phyloP scores from a whole-genome alignment of 75 land plant species.

The Gnetum montanum region DNA sequence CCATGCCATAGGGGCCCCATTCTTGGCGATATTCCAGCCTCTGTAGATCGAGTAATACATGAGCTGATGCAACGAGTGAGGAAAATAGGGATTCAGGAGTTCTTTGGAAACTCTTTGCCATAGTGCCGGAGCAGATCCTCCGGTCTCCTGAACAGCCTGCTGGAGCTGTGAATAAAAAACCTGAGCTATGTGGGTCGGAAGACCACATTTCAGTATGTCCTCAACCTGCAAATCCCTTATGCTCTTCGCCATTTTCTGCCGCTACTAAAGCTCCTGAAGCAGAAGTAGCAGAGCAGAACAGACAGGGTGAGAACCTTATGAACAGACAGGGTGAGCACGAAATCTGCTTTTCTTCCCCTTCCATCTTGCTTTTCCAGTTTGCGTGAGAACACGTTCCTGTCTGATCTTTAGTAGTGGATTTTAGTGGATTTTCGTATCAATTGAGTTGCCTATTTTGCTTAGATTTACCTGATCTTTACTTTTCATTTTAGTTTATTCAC shows the following conservation, averaged over 20 bases:
- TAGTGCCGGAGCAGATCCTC: conserved; percentile 24
- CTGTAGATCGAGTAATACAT: conserved; percentile 75
- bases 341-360: no score
- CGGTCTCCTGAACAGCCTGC: conserved; percentile 11
- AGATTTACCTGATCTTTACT: no score
- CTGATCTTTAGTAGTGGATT: no score
- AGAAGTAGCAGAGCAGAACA: no score
- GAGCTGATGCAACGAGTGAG: conserved; percentile 76
- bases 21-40: conserved; percentile 39
- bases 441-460: no score
- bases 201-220: conserved; percentile 34
- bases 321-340: no score
- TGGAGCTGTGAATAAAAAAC: conserved; percentile 20
- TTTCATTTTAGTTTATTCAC: no score
- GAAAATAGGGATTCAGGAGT: conserved; percentile 52
- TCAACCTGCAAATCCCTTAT: conserved; percentile 21
- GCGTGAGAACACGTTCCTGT: no score
- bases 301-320: no score
- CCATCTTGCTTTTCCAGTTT: no score
- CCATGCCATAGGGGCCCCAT: conserved; percentile 83
- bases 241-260: conserved; percentile 25
- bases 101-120: conserved; percentile 34
- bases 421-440: no score
- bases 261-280: no score
- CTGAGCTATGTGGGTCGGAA: conserved; percentile 20